These are phyloP conservation scores for Fragaria vesca DNA, from an alignment of 306 rosid species.

Conservation along the genomic window DNA sequence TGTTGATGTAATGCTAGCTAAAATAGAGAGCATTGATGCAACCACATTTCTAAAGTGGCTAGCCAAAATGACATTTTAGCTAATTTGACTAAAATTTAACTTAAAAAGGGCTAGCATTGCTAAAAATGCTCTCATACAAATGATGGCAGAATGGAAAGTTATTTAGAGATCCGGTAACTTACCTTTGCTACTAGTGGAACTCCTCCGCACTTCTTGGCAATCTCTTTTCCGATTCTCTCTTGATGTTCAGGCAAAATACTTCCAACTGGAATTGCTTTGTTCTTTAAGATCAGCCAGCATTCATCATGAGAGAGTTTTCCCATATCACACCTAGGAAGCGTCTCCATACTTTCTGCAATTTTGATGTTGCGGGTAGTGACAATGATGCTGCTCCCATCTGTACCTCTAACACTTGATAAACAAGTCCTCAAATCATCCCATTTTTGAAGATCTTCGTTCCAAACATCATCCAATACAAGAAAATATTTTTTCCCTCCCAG, in stretches of 20 bases:
- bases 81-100: too few relatives aligned
- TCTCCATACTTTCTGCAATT: not conserved
- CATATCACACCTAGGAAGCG: not conserved
- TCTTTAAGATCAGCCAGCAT: not conserved
- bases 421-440: not conserved
- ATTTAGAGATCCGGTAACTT: not conserved
- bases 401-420: not conserved
- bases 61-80: too few relatives aligned
- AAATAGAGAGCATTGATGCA: too few relatives aligned
- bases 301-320: not conserved
- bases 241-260: not conserved
- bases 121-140: too few relatives aligned
- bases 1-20: too few relatives aligned
- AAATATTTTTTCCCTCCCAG: not conserved
- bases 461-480: constrained; percentile 1
- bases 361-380: not conserved
- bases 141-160: too few relatives aligned
- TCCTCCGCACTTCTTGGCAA: not conserved
- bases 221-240: not conserved
- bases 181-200: not conserved
- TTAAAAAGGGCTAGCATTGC: too few relatives aligned
- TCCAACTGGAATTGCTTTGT: not conserved
- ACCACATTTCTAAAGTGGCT: too few relatives aligned
- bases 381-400: not conserved
- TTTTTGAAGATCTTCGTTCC: not conserved